phyloP scores from a whole-genome alignment of 106 monocot genomes.

The Alisma plantagoaquatica region DNA sequence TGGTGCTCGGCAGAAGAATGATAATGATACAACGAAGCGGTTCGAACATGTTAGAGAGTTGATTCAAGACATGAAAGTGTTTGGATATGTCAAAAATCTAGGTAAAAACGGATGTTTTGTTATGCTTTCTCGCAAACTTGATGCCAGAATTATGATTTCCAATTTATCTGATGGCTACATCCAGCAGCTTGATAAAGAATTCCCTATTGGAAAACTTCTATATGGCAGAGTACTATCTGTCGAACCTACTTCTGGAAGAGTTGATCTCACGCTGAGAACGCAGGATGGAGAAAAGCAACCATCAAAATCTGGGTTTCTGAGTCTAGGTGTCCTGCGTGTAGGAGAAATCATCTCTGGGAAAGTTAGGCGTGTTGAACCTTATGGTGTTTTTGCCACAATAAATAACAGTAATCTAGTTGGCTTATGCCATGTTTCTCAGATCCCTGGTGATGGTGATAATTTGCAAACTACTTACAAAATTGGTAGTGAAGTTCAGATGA shows the following conservation, averaged over 20 bases:
- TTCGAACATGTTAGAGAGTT: conserved; percentile 47
- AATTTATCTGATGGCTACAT: conserved; percentile 77
- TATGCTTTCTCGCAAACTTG: conserved; percentile 70
- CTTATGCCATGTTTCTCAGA: conserved; percentile 79
- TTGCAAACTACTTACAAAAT: conserved; percentile 42
- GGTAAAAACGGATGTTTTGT: conserved; percentile 85
- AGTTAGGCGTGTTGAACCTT: conserved; percentile 55
- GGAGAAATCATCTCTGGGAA: conserved; percentile 68
- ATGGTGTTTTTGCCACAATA: conserved; percentile 77
- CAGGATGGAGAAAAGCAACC: conserved; percentile 5
- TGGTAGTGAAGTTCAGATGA: conserved; percentile 53
- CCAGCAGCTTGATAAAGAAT: conserved; percentile 60
- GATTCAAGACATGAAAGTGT: conserved; percentile 42
- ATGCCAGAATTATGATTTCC: conserved; percentile 72
- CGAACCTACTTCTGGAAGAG: conserved; percentile 55
- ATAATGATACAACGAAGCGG: conserved; percentile 16
- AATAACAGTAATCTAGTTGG: conserved; percentile 69
- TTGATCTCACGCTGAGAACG: conserved; percentile 66
- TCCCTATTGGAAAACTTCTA: conserved; percentile 74
- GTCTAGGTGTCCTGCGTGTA: conserved; percentile 42
- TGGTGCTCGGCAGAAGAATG: not conserved
- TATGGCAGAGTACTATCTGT: conserved; percentile 75
- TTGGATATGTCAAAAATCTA: conserved; percentile 89
- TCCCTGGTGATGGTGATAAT: conserved; percentile 55
- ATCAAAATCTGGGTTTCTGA: conserved; percentile 25